These are phyloP conservation scores for Akanthomyces muscarius DNA, from an alignment of 2,329 filamentous ascomycete genomes.

Conservation along the genomic window DNA sequence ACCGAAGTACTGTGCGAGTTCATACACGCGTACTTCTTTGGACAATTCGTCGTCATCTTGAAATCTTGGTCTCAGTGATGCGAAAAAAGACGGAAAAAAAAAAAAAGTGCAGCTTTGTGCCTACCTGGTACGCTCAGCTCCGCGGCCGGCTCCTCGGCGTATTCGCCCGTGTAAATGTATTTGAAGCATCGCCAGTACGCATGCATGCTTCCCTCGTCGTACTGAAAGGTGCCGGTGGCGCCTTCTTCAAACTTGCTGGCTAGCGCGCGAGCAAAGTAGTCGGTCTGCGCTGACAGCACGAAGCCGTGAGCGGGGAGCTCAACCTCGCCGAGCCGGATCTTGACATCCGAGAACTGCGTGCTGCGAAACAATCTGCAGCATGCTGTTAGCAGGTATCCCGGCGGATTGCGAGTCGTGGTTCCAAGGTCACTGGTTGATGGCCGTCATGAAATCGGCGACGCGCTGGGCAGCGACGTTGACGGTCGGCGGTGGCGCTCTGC, in stretches of 20 bases:
- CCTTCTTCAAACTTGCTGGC: background rate
- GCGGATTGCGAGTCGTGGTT: background rate
- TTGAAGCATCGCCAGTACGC: constrained; percentile 18
- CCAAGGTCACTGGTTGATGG: background rate
- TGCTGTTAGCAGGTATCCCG: background rate
- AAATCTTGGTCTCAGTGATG: too few species aligned
- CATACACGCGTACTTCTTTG: background rate
- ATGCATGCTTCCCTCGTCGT: constrained; percentile 14
- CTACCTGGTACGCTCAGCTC: background rate
- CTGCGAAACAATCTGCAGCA: background rate
- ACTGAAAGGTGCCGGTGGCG: background rate
- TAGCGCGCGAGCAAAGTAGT: background rate
- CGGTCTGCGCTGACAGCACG: background rate
- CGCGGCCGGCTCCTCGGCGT: background rate
- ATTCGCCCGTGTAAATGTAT: constrained; percentile 19
- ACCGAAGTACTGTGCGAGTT: background rate
- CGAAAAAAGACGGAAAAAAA: background rate
- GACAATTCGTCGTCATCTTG: background rate
- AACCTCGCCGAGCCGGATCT: background rate
- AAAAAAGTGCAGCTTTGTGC: too few species aligned
- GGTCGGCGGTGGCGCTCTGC: too few species aligned
- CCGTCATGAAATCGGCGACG: background rate
- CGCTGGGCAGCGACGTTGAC: too few species aligned
- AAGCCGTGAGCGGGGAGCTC: background rate
- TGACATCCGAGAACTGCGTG: background rate